A percentile compares a stretch with the other conserved stretches of the same genome.
phyloP scores from a whole-genome alignment of 2,329 filamentous ascomycete species.

The Dactylella cylindrospora region DNA sequence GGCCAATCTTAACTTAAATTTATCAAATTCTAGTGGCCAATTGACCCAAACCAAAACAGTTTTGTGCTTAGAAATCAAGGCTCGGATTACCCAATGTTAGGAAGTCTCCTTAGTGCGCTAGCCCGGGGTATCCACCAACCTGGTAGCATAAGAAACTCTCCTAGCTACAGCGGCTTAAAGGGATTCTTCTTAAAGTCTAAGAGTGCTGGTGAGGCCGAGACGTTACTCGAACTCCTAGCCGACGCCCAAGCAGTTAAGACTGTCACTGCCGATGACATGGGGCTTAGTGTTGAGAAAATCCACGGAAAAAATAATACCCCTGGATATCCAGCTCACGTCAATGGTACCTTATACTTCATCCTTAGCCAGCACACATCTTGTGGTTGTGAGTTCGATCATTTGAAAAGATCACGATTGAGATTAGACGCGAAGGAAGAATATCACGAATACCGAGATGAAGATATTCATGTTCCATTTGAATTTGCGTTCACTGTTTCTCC shows the following conservation, averaged over 20 bases:
- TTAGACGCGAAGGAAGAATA: constrained; percentile 24
- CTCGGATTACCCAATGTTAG: constrained; percentile 14
- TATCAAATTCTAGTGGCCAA: too few relatives aligned
- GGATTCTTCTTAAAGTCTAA: too few relatives aligned
- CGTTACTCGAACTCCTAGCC: constrained; percentile 14
- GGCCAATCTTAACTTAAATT: too few relatives aligned
- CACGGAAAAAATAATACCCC: constrained; percentile 26
- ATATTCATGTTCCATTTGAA: constrained; percentile 28
- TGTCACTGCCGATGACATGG: constrained; percentile 33
- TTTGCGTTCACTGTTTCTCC: constrained; percentile 29
- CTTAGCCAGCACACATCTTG: constrained; percentile 32
- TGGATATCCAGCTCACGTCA: constrained; percentile 28
- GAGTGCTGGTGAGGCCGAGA: constrained; percentile 20
- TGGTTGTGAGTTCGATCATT: constrained; percentile 12
- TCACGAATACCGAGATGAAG: too few relatives aligned
- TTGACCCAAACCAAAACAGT: too few relatives aligned
- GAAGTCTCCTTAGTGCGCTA: neutral
- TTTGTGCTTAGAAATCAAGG: too few relatives aligned
- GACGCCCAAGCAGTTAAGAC: constrained; percentile 20
- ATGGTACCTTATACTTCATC: constrained; percentile 13
- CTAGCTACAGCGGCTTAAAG: constrained; percentile 9
- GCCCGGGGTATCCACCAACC: neutral
- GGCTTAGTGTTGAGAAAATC: constrained; percentile 1
- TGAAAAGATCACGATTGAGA: constrained; percentile 20
- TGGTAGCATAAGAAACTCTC: neutral